Conservation (phyloP, 78 protist species). For the slime mould (Dictyostelium discoideum) region DNA sequence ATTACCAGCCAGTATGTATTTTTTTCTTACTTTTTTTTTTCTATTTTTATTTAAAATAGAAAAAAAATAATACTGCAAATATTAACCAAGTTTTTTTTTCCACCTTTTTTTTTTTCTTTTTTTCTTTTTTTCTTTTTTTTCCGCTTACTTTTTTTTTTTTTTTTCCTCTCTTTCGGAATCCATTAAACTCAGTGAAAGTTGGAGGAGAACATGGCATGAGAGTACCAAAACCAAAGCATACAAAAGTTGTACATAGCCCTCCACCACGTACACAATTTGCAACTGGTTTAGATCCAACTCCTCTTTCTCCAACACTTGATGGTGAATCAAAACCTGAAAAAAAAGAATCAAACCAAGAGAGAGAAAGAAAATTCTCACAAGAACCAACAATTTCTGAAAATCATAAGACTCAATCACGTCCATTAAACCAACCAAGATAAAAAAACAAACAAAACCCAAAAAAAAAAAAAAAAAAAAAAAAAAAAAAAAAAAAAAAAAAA, state of each 20-base stretch:
- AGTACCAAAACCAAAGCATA: not conserved
- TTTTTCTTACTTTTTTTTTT: not conserved
- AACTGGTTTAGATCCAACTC: not conserved
- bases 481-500: not conserved
- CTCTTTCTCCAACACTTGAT: not conserved
- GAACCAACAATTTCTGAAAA: not conserved
- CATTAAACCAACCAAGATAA: conserved; percentile 13
- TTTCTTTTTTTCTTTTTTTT: too few relatives aligned
- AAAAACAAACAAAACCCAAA: not conserved
- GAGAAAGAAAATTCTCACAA: not conserved
- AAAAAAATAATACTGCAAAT: too few relatives aligned
- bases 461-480: not conserved
- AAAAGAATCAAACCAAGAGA: not conserved
- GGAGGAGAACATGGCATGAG: conserved; percentile 21
- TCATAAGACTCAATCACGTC: conserved; percentile 10
- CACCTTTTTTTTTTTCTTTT: too few relatives aligned
- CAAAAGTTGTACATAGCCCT: not conserved
- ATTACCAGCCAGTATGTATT: conserved; percentile 3
- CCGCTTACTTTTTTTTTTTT: too few relatives aligned
- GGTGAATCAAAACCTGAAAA: not conserved
- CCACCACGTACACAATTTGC: not conserved
- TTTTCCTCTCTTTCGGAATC: not conserved
- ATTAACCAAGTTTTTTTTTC: not conserved
- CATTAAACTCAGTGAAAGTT: not conserved
- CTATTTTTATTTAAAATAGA: too few relatives aligned